phyloP scores from a whole-genome alignment of 257 asterid genomes.

The Nicotiana benthamiana region DNA sequence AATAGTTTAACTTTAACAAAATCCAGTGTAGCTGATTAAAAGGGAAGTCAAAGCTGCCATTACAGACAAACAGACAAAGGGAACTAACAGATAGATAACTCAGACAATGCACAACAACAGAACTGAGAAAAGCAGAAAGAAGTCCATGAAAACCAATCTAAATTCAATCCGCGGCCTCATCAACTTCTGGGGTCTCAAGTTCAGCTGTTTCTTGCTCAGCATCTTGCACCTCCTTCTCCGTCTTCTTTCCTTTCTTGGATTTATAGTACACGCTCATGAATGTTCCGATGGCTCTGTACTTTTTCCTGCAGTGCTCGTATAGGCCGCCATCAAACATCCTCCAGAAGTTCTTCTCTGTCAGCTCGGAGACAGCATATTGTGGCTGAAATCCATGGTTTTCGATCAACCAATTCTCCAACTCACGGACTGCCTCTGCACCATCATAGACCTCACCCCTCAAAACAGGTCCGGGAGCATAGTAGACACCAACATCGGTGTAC shows the following conservation, averaged over 20 bases:
- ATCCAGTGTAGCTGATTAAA: background rate
- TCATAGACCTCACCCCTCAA: conserved; percentile 88
- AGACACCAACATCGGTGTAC: conserved; percentile 93
- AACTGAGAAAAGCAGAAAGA: background rate
- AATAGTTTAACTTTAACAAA: background rate
- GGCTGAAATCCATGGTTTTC: conserved; percentile 96
- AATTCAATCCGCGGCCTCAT: conserved; percentile 17
- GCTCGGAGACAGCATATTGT: conserved; percentile 90
- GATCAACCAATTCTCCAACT: conserved; percentile 77
- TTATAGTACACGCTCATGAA: conserved; percentile 96
- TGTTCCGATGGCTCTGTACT: conserved; percentile 79
- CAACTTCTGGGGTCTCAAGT: conserved; percentile 24
- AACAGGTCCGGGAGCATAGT: conserved; percentile 89
- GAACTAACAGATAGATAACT: background rate
- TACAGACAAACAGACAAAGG: background rate
- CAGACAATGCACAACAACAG: background rate
- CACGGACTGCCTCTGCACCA: conserved; percentile 70
- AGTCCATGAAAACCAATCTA: background rate
- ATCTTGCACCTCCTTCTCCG: conserved; percentile 95
- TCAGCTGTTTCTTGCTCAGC: conserved; percentile 92
- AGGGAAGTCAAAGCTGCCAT: background rate
- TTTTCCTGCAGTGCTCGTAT: conserved; percentile 72
- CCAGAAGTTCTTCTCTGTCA: conserved; percentile 87
- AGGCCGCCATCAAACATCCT: conserved; percentile 93
- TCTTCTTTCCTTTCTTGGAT: conserved; percentile 94